Evolutionary conservation across 176 grass and related monocot species (phyloP).

Genomic region (Carex cristatella): DNA sequence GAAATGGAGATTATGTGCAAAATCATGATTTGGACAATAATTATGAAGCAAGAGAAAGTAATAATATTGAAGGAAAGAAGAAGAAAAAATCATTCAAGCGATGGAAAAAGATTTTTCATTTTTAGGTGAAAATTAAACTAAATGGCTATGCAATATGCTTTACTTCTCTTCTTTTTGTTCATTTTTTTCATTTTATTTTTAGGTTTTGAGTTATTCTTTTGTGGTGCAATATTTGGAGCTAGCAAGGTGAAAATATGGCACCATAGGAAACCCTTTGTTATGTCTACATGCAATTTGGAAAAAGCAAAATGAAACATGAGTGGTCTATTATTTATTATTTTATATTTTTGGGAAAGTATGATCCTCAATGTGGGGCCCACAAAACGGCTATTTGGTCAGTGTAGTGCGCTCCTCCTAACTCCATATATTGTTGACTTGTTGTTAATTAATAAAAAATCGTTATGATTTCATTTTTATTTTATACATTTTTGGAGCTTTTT

Average conservation of each 20-base stretch:
- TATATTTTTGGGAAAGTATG: background rate
- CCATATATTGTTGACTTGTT: background rate
- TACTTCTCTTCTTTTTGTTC: background rate
- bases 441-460: background rate
- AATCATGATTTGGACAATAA: background rate
- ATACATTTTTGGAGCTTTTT: background rate
- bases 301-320: background rate
- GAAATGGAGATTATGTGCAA: background rate
- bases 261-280: background rate
- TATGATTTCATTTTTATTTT: background rate
- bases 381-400: background rate
- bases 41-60: background rate
- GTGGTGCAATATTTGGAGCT: background rate
- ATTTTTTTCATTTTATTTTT: background rate
- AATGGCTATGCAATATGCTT: background rate
- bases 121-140: background rate
- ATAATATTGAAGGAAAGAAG: conserved; percentile 8
- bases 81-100: conserved; percentile 16
- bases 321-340: background rate
- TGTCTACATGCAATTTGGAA: background rate
- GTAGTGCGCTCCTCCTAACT: background rate
- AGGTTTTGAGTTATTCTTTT: background rate
- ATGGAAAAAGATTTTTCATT: conserved; percentile 25
- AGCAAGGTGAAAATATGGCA: background rate
- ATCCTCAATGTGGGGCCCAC: background rate